Evolutionary conservation across 345 rosid species (phyloP).

Genomic region (Euclidium syriacum): DNA sequence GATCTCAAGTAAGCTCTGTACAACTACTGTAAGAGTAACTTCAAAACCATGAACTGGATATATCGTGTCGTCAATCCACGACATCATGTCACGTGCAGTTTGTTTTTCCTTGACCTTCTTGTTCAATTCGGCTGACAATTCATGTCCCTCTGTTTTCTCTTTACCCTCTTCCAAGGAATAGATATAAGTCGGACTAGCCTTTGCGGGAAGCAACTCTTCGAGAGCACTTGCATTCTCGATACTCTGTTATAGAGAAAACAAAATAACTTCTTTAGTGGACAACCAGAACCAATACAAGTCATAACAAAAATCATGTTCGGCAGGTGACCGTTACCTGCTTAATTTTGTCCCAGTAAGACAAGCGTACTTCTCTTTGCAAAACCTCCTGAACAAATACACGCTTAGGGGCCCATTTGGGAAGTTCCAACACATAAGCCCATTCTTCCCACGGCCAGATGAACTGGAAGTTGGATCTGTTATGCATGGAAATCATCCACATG

Average conservation of each 20-base stretch:
- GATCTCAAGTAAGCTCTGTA: constrained; percentile 86
- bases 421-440: constrained; percentile 94
- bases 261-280: neutral
- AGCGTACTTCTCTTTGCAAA: constrained; percentile 92
- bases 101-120: constrained; percentile 85
- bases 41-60: constrained; percentile 68
- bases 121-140: constrained; percentile 64
- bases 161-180: constrained; percentile 57
- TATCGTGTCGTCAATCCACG: constrained; percentile 79
- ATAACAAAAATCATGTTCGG: neutral
- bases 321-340: constrained; percentile 65
- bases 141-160: constrained; percentile 67
- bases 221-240: constrained; percentile 80
- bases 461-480: constrained; percentile 87
- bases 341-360: constrained; percentile 96
- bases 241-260: constrained; percentile 45
- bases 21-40: constrained; percentile 56
- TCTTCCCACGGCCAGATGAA: constrained; percentile 99
- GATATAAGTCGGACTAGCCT: constrained; percentile 62
- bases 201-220: constrained; percentile 91
- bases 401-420: constrained; percentile 98
- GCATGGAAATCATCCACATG: constrained; percentile 11
- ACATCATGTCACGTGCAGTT: constrained; percentile 69
- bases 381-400: constrained; percentile 97
- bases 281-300: constrained; percentile 10